Evolutionary conservation across 2,329 filamentous ascomycete genomes (phyloP).

Genomic region (Claviceps sp.): DNA sequence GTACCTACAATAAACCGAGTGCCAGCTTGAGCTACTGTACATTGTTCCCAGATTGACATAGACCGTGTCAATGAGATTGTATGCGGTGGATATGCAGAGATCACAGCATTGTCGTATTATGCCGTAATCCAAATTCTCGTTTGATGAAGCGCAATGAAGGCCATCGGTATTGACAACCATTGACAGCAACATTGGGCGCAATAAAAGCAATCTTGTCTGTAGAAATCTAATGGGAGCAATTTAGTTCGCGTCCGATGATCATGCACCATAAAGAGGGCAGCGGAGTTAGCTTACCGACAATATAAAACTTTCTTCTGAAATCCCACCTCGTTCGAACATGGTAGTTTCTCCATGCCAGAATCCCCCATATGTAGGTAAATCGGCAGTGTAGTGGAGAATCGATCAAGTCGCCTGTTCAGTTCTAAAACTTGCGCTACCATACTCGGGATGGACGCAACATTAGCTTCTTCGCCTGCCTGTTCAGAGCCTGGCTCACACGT

Average conservation of each 20-base stretch:
- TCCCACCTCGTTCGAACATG: background rate
- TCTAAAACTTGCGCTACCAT: background rate
- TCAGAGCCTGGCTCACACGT: conserved; percentile 1
- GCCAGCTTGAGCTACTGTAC: conserved; percentile 3
- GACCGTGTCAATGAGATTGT: conserved; percentile 1
- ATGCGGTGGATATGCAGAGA: conserved; percentile 1
- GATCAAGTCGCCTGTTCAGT: conserved; percentile 2
- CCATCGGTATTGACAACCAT: background rate
- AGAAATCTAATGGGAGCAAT: background rate
- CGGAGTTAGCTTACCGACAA: background rate
- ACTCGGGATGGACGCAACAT: background rate
- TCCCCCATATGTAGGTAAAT: background rate
- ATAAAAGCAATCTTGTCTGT: background rate
- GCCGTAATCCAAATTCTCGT: background rate
- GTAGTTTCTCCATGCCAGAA: background rate
- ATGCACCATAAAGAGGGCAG: background rate
- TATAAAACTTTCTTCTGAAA: conserved; percentile 3
- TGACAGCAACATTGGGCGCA: background rate
- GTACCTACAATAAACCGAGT: conserved; percentile 2
- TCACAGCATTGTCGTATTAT: conserved; percentile 1
- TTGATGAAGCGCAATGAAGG: background rate
- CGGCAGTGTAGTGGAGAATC: background rate
- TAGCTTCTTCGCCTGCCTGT: background rate
- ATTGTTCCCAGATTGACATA: background rate
- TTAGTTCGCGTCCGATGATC: background rate